phyloP scores from a whole-genome alignment of 371 early-diverging fungal genomes.

The Mortierella sp. region DNA sequence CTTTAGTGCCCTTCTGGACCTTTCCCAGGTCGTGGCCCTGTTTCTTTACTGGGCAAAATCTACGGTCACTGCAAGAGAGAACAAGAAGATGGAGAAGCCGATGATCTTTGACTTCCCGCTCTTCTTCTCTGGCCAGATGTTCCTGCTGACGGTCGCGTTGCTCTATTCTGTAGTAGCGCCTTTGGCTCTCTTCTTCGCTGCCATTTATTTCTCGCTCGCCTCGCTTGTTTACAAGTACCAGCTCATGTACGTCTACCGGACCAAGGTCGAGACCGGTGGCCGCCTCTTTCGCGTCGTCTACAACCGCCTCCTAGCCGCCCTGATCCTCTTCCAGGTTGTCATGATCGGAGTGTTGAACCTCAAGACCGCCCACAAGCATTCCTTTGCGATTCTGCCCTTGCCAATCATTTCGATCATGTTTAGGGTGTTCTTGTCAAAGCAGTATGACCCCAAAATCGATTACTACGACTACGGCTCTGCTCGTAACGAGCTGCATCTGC shows the following conservation, averaged over 20 bases:
- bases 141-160: slow-evolving; percentile 82
- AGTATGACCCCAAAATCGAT: slow-evolving; percentile 64
- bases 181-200: slow-evolving; percentile 78
- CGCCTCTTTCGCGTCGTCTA: slow-evolving; percentile 82
- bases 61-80: slow-evolving; percentile 78
- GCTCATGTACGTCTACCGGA: slow-evolving; percentile 77
- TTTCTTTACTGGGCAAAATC: slow-evolving; percentile 49
- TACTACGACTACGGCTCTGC: slow-evolving; percentile 57
- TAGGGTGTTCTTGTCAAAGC: slow-evolving; percentile 64
- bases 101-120: slow-evolving; percentile 78
- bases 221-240: slow-evolving; percentile 82
- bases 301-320: slow-evolving; percentile 74
- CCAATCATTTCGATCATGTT: slow-evolving; percentile 70
- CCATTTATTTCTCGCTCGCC: slow-evolving; percentile 75
- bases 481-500: slow-evolving; percentile 37
- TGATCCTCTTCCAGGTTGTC: slow-evolving; percentile 76
- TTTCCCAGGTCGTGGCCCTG: slow-evolving; percentile 77
- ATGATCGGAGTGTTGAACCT: slow-evolving; percentile 71
- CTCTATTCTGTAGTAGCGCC: slow-evolving; percentile 85
- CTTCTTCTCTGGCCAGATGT: slow-evolving; percentile 76
- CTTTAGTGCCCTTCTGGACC: slow-evolving; percentile 71
- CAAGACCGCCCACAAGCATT: slow-evolving; percentile 57
- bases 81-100: slow-evolving; percentile 59
- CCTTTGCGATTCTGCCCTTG: slow-evolving; percentile 66
- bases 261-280: slow-evolving; percentile 78